Evolutionary conservation across 176 grass and related monocot species (phyloP), one percentile per base, ranked within the genome.

Genomic region (Raddia distichophylla): DNA sequence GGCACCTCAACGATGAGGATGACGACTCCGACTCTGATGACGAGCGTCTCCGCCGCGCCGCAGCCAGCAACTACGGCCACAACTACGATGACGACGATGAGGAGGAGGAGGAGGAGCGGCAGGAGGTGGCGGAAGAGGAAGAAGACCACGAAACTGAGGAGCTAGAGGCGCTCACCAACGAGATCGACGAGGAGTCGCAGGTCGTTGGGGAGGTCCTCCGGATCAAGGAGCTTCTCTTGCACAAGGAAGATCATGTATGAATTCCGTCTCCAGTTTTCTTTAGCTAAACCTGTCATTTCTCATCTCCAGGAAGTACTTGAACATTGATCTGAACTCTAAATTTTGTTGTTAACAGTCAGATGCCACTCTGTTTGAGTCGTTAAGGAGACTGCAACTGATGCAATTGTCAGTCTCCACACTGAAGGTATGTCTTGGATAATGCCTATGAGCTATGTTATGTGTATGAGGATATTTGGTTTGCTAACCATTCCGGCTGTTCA

Each of bases 361-460:
- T 67, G 82, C 27, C 53, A 76, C 87, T 51, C 72, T 99, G 54
- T 88, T 99, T 5, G 93, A 95, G 35, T 95, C 93, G 0, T 85
- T 99, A 37, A 93, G 93, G 80, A 95, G 89, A 50, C 86, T 99
- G 89, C 93, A 99, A 83, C 44, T 91, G 68, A 99, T 99, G 96
- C 90, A 95, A 62, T 90, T 99, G 52, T 90, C 93, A 7, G 79
- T 91, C 69, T 79, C 90, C 46, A 89, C 93, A 0, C 76, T 99
- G 4, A 77, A 91, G 93, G 96, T 99, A 85, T 44, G 2, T 1
- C 7, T 52, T 46, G 11, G 10, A 67, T 67, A 60, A 12, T 7
- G 11, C 51, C 43, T 70, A 51, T 60, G 55, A 71, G 16, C 56
- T 55, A 80, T 92, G 2, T 56, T 60, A 33, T 69, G 6, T 45